These are phyloP conservation scores for Trichopus zeylanicus DNA, from an alignment of 116 monocot species.

Conservation along the genomic window DNA sequence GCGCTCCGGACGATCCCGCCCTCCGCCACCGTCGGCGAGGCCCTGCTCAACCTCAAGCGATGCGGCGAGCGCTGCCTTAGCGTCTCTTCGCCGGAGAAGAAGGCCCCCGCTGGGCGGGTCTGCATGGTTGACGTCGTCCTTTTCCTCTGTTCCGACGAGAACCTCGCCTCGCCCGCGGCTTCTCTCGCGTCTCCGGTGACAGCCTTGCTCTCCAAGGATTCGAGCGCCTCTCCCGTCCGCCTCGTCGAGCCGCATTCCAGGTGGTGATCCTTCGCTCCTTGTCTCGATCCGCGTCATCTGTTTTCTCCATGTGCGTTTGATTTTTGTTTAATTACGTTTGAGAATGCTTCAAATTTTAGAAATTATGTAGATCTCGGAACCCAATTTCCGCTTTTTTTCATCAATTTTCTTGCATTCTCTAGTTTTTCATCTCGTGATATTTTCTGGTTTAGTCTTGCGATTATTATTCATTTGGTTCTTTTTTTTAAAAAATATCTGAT, in stretches of 20 bases:
- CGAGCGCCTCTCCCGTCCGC: conserved; percentile 26
- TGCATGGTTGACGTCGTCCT: conserved; percentile 57
- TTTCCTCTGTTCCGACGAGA: conserved; percentile 41
- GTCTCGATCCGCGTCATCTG: too few species aligned
- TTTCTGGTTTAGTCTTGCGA: too few species aligned
- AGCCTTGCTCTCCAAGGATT: conserved; percentile 17
- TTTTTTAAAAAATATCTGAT: too few species aligned
- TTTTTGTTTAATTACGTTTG: too few species aligned
- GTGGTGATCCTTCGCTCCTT: conserved; percentile 3
- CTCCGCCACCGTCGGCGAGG: conserved; percentile 55
- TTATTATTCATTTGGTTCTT: too few species aligned
- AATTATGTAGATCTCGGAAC: too few species aligned
- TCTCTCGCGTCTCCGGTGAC: conserved; percentile 39
- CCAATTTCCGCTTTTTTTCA: too few species aligned
- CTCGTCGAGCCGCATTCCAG: conserved; percentile 44
- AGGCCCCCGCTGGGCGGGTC: conserved; percentile 26
- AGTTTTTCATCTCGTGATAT: too few species aligned
- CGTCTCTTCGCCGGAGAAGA: conserved; percentile 19
- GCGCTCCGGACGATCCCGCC: conserved; percentile 44
- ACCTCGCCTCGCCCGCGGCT: conserved; percentile 15
- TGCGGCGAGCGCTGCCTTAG: conserved; percentile 27
- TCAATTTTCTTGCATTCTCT: too few species aligned
- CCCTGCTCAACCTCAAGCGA: conserved; percentile 32
- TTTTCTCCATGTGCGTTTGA: too few species aligned
- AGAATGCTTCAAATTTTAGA: too few species aligned